These are phyloP conservation scores for Peronospora belbahrii DNA, from an alignment of 352 stramenopile genomes.

Conservation along the genomic window DNA sequence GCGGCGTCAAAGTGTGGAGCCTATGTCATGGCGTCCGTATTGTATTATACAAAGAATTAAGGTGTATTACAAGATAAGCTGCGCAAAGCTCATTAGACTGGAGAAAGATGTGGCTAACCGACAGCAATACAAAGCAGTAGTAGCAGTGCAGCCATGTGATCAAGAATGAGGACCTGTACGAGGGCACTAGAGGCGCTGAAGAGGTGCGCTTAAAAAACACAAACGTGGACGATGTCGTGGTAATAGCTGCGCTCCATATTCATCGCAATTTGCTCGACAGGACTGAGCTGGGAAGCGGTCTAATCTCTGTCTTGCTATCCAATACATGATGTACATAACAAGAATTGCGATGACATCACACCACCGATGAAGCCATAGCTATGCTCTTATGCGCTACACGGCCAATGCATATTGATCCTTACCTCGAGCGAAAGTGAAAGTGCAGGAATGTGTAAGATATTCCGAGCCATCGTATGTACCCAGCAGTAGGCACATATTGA, in stretches of 20 bases:
- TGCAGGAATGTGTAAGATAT: no score
- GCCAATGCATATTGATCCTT: no score
- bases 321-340: conserved; percentile 97
- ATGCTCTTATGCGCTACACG: conserved; percentile 93
- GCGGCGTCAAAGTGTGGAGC: conserved; percentile 49
- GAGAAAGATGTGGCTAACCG: conserved; percentile 49
- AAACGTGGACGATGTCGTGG: conserved; percentile 91
- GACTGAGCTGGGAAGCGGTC: conserved; percentile 91
- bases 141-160: conserved; percentile 64
- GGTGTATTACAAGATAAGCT: conserved; percentile 73
- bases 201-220: conserved; percentile 93
- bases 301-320: conserved; percentile 94
- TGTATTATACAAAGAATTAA: conserved; percentile 72
- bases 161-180: conserved; percentile 88
- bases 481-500: background rate
- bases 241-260: conserved; percentile 95
- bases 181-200: conserved; percentile 90
- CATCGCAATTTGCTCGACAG: conserved; percentile 92
- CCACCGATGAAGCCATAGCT: conserved; percentile 96
- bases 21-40: conserved; percentile 53
- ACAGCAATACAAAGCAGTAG: conserved; percentile 39
- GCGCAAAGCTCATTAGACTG: conserved; percentile 48
- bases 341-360: conserved; percentile 92
- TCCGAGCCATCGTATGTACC: background rate
- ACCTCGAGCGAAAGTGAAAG: no score